Evolutionary conservation across 2,329 filamentous ascomycete species (phyloP), one percentile per base, ranked within the genome.

Genomic region (Talaromyces verruculosus): DNA sequence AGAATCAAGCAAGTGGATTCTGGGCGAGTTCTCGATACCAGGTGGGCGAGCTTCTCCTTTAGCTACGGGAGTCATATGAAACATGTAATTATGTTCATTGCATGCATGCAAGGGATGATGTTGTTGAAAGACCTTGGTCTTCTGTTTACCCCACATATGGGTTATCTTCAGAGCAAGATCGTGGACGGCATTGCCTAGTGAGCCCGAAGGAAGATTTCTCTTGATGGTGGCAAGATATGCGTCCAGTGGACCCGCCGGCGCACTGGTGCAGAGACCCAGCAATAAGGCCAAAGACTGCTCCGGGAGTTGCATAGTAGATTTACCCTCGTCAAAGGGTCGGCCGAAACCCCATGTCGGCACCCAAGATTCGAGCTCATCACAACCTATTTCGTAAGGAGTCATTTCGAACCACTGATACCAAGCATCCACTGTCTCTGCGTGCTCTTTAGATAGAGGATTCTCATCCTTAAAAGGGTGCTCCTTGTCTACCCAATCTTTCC

Each of bases 331-430:
- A 67, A 76, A 77, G 0, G 74, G 75, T 19, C 75, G 66, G 22
- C 75, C 75, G 61, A 78, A 77, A 2, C 70, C 76, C 75, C 75
- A 78, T 6, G 74, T 77, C 10, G 76, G 75, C 7, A 74, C 72
- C 71, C 73, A 77, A 4, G 74, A 72, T 66, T 72, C 69, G n/a
- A 77, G 71, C 64, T 77, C 75, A 47, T 77, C 76, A 64, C 75
- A 77, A 33, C 74, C 74, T 39, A 77, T 68, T 66, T 77, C 75
- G 65, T 76, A 75, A 0, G 76, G 75, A 5, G 72, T 74, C 62
- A 75, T 70, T 65, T 76, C 74, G 64, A 73, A 76, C 73, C 75
- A 78, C 59, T 77, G 76, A 66, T 76, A 78, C 74, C 75, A 77
- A n/a, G 65, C 61, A 61, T 64, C 61, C 3, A 43, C 45, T 2